phyloP scores from a whole-genome alignment of 345 rosid genomes.

The Salix udensis region DNA sequence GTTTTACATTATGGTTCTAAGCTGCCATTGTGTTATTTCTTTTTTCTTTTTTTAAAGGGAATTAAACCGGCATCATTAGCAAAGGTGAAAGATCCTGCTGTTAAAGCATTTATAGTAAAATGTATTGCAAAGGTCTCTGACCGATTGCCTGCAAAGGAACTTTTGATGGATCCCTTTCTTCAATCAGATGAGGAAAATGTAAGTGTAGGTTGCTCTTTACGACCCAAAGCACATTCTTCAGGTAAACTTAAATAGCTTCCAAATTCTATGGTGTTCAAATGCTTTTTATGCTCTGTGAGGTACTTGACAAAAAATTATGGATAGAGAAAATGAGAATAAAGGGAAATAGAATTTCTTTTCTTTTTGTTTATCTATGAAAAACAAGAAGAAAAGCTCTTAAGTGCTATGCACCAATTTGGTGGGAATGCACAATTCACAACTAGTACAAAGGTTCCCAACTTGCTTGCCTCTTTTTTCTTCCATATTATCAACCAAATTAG shows the following conservation, averaged over 20 bases:
- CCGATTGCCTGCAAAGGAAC: constrained; percentile 77
- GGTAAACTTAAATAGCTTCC: constrained; percentile 31
- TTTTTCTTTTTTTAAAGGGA: constrained; percentile 45
- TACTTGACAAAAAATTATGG: background rate
- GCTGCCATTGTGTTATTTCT: constrained; percentile 1
- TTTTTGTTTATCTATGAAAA: background rate
- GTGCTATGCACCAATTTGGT: background rate
- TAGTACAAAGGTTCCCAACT: background rate
- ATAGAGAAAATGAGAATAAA: background rate
- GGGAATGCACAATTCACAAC: background rate
- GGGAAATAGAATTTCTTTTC: background rate
- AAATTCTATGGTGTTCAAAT: background rate
- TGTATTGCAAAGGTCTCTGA: constrained; percentile 74
- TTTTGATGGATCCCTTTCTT: constrained; percentile 83
- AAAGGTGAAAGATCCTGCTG: constrained; percentile 63
- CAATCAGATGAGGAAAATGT: constrained; percentile 52
- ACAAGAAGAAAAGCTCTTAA: background rate
- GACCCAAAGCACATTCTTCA: constrained; percentile 21
- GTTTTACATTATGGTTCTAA: background rate
- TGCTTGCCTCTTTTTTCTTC: background rate
- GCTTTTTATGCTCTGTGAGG: background rate
- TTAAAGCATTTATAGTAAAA: constrained; percentile 77
- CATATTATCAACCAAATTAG: background rate
- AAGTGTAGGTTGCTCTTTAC: constrained; percentile 31
- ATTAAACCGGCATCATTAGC: constrained; percentile 86